Evolutionary conservation across 371 early-diverging fungal species (phyloP), one percentile per base, ranked within the genome.

Genomic region (Mucor lusitanicus): DNA sequence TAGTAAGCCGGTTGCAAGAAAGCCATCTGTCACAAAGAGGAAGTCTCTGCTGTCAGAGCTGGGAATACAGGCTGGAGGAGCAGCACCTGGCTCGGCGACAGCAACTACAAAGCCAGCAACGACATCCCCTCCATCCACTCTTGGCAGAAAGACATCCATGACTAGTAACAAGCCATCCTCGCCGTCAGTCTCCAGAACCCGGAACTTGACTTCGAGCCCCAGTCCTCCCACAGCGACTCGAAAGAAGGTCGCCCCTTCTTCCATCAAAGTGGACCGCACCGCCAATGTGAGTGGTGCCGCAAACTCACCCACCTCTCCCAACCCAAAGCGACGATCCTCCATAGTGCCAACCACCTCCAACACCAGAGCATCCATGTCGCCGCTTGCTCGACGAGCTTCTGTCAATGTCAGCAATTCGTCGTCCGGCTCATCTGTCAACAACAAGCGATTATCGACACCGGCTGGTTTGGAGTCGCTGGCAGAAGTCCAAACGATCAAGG

Each of bases 31-130:
- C 5, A 50, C 55, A 2, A 78, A 76, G 59, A 73, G 79, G 42
- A 74, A 69, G 28, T 78, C 81, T 0, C 61, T 75, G 21, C 59
- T 81, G 15, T 69, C 73, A 15, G 81, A 81, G 6, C 65, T 81
- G 17, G 81, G 81, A 19, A 81, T 81, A 27, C 74, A 78, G 42
- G 62, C 81, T 19, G 66, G 66, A 0, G 69, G 15, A 3, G 61
- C 15, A 28, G 21, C 54, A 27, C 61, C 72, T 32, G 15, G 32
- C 23, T 25, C 63, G 13, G 25, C 71, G 11, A 62, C 63, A 25
- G 27, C 68, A 32, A 55, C 69, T 11, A 40, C 65, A 53, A 44
- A 65, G 27, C 37, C 37, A 35, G 59, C 74, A 12, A 28, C 72
- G 9, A 44, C 73, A 7, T 68, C 62, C 6, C 37, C 75, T 39